Conservation (phyloP, 306 rosid genomes). For the Macrotyloma uniflorum region DNA sequence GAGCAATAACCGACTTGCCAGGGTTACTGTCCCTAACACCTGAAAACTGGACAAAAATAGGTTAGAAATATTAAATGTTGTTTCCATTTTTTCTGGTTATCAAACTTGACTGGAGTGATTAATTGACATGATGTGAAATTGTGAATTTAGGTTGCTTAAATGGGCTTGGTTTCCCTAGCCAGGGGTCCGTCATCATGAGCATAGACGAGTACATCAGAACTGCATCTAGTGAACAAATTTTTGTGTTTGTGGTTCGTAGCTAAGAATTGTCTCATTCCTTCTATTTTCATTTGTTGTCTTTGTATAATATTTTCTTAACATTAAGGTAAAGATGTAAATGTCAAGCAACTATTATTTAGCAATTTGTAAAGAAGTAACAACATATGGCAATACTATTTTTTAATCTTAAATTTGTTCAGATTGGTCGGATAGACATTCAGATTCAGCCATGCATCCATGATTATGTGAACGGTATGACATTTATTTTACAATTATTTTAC, state of each 20-base stretch:
- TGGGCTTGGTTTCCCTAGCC: not conserved
- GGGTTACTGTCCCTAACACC: not conserved
- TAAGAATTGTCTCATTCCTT: not conserved
- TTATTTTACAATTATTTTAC: too few relatives aligned
- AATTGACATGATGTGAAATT: not conserved
- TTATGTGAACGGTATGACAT: not conserved
- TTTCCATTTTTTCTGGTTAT: not conserved
- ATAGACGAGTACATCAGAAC: not conserved
- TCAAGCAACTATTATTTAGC: too few relatives aligned
- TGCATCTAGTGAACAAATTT: not conserved
- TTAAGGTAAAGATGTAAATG: too few relatives aligned
- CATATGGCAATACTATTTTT: not conserved
- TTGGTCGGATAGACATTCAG: not conserved
- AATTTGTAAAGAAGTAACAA: not conserved
- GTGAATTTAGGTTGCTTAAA: not conserved
- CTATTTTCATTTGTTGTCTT: not conserved
- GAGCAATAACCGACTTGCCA: not conserved
- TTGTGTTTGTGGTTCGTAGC: not conserved
- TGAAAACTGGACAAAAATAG: not conserved
- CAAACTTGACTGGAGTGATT: not conserved
- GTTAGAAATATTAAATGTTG: not conserved
- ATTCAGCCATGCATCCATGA: not conserved
- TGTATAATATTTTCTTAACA: too few relatives aligned
- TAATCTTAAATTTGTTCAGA: not conserved
- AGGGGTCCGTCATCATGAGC: not conserved